Conservation (phyloP, 805 yeast genomes). For the Blastobotrys peoriensis region DNA sequence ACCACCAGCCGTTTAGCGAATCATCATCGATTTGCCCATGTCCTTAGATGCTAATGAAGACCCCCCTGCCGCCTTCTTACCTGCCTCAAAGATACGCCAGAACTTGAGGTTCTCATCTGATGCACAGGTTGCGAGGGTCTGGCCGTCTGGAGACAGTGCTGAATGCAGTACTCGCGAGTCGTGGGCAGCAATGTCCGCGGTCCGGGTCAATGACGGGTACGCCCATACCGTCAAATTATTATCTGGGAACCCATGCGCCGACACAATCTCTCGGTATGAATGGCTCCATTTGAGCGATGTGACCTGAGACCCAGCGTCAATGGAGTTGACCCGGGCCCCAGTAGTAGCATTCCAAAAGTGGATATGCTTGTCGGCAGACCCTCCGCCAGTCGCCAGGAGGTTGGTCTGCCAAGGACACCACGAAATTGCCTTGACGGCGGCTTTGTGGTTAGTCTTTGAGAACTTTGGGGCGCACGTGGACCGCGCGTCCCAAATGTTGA, state of each 20-base stretch:
- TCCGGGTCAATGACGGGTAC: constrained; percentile 78
- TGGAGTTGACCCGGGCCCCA: constrained; percentile 77
- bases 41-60: constrained; percentile 36
- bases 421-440: constrained; percentile 91
- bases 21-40: constrained; percentile 47
- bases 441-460: constrained; percentile 73
- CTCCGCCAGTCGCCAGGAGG: constrained; percentile 94
- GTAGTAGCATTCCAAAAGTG: constrained; percentile 95
- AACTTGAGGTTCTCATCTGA: constrained; percentile 95
- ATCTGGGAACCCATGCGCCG: constrained; percentile 90
- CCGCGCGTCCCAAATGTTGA: constrained; percentile 89
- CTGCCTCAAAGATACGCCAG: constrained; percentile 78
- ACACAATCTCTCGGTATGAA: constrained; percentile 62
- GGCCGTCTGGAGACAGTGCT: constrained; percentile 82
- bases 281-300: constrained; percentile 88
- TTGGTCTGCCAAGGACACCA: constrained; percentile 89
- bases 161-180: constrained; percentile 82
- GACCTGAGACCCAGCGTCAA: constrained; percentile 90
- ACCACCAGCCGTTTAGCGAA: constrained; percentile 37
- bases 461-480: constrained; percentile 57
- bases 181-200: constrained; percentile 89
- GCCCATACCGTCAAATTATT: constrained; percentile 79
- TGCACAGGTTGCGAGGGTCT: constrained; percentile 88
- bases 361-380: constrained; percentile 79
- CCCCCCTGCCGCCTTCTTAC: constrained; percentile 30